These are phyloP conservation scores for Calocybe cyanea DNA, from an alignment of 768 basidiomycete genomes.

Conservation along the genomic window DNA sequence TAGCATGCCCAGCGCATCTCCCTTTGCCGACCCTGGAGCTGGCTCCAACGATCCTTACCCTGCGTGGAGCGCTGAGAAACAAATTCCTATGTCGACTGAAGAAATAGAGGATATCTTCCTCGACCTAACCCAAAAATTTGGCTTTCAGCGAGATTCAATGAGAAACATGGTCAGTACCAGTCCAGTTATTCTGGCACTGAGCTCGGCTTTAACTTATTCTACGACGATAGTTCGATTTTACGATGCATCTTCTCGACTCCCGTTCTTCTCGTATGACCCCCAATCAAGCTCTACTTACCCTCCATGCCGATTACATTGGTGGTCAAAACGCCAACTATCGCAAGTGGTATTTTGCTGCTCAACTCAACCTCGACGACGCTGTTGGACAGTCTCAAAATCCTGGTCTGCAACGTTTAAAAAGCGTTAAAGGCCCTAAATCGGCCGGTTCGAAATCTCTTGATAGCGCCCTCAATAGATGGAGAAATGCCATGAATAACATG, in stretches of 20 bases:
- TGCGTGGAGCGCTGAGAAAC: slow-evolving; percentile 89
- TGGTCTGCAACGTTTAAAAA: slow-evolving; percentile 83
- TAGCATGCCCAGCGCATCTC: slow-evolving; percentile 54
- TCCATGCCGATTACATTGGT: slow-evolving; percentile 99
- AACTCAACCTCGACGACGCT: slow-evolving; percentile 98
- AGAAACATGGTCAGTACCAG: slow-evolving; percentile 72
- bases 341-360: slow-evolving; percentile 99
- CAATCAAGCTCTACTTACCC: slow-evolving; percentile 90
- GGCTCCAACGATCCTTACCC: slow-evolving; percentile 74
- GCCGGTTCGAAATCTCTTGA: slow-evolving; percentile 77
- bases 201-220: slow-evolving; percentile 12
- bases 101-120: slow-evolving; percentile 99
- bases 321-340: slow-evolving; percentile 99
- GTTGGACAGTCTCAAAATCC: slow-evolving; percentile 95
- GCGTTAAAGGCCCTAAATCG: slow-evolving; percentile 62
- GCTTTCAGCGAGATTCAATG: slow-evolving; percentile 95
- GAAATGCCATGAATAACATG: slow-evolving; percentile 99
- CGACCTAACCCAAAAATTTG: slow-evolving; percentile 97
- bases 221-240: slow-evolving; percentile 78
- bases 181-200: not conserved
- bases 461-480: slow-evolving; percentile 91
- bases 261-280: slow-evolving; percentile 98
- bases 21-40: slow-evolving; percentile 53
- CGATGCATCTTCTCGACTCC: slow-evolving; percentile 97
- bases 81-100: slow-evolving; percentile 95